Evolutionary conservation across 192 early-diverging fungal species (phyloP).

Genomic region (Lunasporangiospora selenospora): DNA sequence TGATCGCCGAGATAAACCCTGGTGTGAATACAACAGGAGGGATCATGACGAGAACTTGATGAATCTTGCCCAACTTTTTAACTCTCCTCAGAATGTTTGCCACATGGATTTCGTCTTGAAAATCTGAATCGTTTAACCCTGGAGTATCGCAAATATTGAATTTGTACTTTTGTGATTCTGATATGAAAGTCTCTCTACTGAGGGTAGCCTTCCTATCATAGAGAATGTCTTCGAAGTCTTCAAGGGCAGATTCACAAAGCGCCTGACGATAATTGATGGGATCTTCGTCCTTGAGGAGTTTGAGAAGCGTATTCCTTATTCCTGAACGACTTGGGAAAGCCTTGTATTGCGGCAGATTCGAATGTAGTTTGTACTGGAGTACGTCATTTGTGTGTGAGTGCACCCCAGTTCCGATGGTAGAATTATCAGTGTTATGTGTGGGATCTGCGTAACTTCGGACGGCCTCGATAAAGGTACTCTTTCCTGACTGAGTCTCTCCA

Average conservation of each 20-base stretch:
- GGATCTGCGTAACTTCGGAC: constrained; percentile 1
- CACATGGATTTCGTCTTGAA: constrained; percentile 11
- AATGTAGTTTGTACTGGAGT: background rate
- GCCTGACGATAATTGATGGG: background rate
- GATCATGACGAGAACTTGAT: constrained; percentile 8
- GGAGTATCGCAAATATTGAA: constrained; percentile 24
- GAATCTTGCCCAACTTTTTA: background rate
- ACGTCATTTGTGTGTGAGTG: background rate
- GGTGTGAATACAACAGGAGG: background rate
- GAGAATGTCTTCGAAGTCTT: too few species aligned
- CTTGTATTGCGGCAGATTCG: constrained; percentile 4
- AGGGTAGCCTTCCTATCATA: too few species aligned
- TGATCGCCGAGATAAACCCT: background rate
- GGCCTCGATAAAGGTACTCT: constrained; percentile 6
- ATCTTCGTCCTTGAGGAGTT: background rate
- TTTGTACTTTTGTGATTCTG: too few species aligned
- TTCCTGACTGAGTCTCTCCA: constrained; percentile 5
- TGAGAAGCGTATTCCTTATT: too few species aligned
- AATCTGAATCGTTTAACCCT: constrained; percentile 12
- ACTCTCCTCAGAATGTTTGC: background rate
- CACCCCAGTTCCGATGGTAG: constrained; percentile 4
- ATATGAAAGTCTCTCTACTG: too few species aligned
- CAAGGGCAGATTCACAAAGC: too few species aligned
- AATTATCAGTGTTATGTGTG: background rate
- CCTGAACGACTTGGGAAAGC: background rate